Evolutionary conservation across 2,329 filamentous ascomycete species (phyloP).

Genomic region (Coniochaeta ligniaria): DNA sequence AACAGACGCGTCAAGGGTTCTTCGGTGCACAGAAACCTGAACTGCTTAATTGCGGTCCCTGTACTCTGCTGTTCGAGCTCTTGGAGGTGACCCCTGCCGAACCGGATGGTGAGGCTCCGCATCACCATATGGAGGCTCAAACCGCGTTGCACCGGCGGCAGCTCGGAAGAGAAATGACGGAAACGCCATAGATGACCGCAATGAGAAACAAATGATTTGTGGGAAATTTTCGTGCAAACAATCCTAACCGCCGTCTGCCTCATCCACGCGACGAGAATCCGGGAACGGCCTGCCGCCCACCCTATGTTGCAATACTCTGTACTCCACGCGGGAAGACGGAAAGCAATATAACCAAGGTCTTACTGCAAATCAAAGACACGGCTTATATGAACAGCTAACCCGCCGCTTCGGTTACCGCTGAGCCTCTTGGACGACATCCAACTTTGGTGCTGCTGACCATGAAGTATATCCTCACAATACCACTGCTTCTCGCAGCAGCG

Average conservation of each 20-base stretch:
- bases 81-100: neutral
- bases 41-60: no score
- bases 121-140: neutral
- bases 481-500: constrained; percentile 17
- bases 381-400: neutral
- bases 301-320: neutral
- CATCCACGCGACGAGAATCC: neutral
- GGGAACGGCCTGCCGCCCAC: neutral
- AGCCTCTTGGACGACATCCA: neutral
- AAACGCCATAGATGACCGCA: neutral
- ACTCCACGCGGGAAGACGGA: neutral
- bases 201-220: neutral
- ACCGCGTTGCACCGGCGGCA: neutral
- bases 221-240: neutral
- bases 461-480: constrained; percentile 8
- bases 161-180: neutral
- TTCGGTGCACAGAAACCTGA: no score
- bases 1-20: no score
- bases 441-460: constrained; percentile 2
- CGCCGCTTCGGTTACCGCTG: neutral
- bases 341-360: neutral
- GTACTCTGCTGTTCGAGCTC: neutral
- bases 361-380: neutral
- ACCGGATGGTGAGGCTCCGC: neutral
- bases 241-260: no score